These are phyloP conservation scores for Austroboletus festivus DNA, from an alignment of 768 basidiomycete species.

Conservation along the genomic window DNA sequence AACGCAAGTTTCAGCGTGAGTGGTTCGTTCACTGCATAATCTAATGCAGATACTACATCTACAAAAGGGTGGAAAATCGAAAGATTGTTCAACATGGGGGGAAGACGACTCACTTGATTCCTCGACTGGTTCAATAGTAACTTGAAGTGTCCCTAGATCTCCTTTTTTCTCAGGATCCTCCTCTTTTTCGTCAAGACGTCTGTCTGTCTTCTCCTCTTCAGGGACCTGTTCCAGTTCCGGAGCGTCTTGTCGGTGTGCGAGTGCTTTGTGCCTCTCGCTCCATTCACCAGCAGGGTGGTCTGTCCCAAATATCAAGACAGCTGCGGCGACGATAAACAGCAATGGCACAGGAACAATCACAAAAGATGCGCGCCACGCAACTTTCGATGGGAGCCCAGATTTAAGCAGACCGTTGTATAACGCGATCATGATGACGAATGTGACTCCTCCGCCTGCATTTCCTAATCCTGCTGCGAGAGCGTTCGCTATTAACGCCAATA, in stretches of 20 bases:
- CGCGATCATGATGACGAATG: constrained; percentile 56
- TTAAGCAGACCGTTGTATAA: constrained; percentile 40
- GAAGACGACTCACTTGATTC: no score
- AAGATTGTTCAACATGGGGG: no score
- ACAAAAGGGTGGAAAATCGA: no score
- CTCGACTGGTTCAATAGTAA: not conserved
- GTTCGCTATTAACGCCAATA: constrained; percentile 42
- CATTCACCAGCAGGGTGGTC: constrained; percentile 57
- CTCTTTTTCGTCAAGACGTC: constrained; percentile 19
- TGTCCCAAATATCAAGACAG: constrained; percentile 44
- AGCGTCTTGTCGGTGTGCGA: constrained; percentile 15
- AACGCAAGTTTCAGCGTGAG: constrained; percentile 35
- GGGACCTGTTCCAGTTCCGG: not conserved
- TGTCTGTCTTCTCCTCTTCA: constrained; percentile 14
- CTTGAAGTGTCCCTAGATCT: constrained; percentile 20
- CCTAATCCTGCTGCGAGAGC: constrained; percentile 59
- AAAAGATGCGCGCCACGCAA: constrained; percentile 56
- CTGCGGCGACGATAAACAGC: constrained; percentile 40
- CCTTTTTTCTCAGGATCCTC: constrained; percentile 27
- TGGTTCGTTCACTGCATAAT: constrained; percentile 44
- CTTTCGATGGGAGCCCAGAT: constrained; percentile 36
- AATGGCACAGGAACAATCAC: constrained; percentile 53
- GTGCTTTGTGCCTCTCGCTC: constrained; percentile 42
- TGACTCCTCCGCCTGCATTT: constrained; percentile 44
- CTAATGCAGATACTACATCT: constrained; percentile 41